A percentile compares a stretch with the other conserved stretches of the same genome.
These are phyloP conservation scores for Apiospora aurea DNA, from an alignment of 2,329 filamentous ascomycete species.

Conservation along the genomic window DNA sequence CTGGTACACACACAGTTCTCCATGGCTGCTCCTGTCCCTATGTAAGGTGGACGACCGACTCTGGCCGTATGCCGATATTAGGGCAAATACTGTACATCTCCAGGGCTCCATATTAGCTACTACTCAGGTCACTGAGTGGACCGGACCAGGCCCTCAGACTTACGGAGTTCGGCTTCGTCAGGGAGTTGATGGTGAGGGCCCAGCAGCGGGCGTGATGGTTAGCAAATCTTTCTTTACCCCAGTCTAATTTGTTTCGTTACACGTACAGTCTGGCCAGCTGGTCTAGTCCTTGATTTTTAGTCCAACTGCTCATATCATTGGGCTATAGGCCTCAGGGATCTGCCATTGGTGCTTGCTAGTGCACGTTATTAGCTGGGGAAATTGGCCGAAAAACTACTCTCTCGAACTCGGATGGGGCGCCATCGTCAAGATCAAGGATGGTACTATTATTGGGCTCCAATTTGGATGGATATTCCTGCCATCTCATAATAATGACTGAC, in stretches of 20 bases:
- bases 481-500: slow-evolving; percentile 13
- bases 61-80: slow-evolving; percentile 16
- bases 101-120: slow-evolving; percentile 10
- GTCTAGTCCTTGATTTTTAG: slow-evolving; percentile 6
- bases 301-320: slow-evolving; percentile 12
- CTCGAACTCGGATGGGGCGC: not conserved
- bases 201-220: slow-evolving; percentile 10
- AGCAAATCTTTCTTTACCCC: slow-evolving; percentile 19
- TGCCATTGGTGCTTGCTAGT: slow-evolving; percentile 13
- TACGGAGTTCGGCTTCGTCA: slow-evolving; percentile 20
- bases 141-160: slow-evolving; percentile 13
- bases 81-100: slow-evolving; percentile 11
- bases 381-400: slow-evolving; percentile 20
- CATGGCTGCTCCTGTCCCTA: not conserved
- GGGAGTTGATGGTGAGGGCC: not conserved
- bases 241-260: slow-evolving; percentile 20
- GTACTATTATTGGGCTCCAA: slow-evolving; percentile 18
- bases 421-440: slow-evolving; percentile 20
- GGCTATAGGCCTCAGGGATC: slow-evolving; percentile 16
- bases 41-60: slow-evolving; percentile 11
- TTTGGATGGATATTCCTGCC: slow-evolving; percentile 2
- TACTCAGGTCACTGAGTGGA: slow-evolving; percentile 6
- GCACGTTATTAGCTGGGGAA: slow-evolving; percentile 21
- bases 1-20: slow-evolving; percentile 15
- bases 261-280: slow-evolving; percentile 19